Evolutionary conservation across 768 basidiomycete species (phyloP), one percentile per base, ranked within the genome.

Genomic region (Coprinopsis strossmayeri): DNA sequence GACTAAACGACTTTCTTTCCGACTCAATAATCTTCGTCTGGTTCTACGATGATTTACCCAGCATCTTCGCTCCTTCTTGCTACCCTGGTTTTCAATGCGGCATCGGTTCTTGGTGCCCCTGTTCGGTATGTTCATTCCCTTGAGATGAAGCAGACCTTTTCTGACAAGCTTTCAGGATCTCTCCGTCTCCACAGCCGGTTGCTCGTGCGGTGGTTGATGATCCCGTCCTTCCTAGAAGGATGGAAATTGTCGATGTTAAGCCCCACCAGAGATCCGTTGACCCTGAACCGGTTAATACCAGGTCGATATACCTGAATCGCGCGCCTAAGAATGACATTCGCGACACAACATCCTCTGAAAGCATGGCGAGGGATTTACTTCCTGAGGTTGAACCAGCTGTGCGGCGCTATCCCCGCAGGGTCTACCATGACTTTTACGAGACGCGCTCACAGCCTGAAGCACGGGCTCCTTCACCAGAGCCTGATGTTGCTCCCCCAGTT

Each of bases 31-130:
- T 34, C 46, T 17, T 34, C 45, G 45, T 48, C 39, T 57, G 49
- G 59, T 59, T 61, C 61, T 52, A 68, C 62, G 63, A 72, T 71
- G 71, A 68, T 72, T 59, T 64, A 66, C 51, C 62, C 66, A 55
- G 57, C 61, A 48, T 64, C 66, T 57, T 59, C 61, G 49, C 57
- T 71, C 50, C 49, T 70, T 55, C 56, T 71, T 50, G 67, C 63
- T 52, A 62, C 66, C 54, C 58, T 73, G 62, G 61, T 67, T 48
- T 60, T 70, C 59, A 66, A 66, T 56, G 66, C 64, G 49, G 63
- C 61, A 42, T 60, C 65, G 46, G 61, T 59, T 45, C 52, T 66
- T 49, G 65, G 67, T 55, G 71, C 69, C 52, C 71, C 71, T 38
- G 52, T 73, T 45, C 65, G 62, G 71, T 70, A 57, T 40, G 58